Evolutionary conservation across 257 asterid species (phyloP).

Genomic region (Haberlea rhodopensis): DNA sequence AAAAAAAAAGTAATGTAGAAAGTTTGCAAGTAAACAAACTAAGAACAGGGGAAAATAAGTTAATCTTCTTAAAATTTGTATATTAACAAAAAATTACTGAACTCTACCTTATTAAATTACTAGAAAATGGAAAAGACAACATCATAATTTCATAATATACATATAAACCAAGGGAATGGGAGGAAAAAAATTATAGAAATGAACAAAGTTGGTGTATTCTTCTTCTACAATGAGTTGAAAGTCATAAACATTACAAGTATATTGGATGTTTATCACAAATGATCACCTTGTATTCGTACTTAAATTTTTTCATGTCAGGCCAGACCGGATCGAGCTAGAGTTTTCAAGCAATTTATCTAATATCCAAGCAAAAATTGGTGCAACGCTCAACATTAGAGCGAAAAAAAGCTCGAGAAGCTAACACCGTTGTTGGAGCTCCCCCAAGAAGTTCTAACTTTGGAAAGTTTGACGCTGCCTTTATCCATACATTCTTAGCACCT

Average conservation of each 20-base stretch:
- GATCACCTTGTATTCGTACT: not conserved
- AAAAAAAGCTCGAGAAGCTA: not conserved
- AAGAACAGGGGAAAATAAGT: not conserved
- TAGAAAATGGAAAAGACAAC: not conserved
- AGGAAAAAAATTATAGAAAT: not conserved
- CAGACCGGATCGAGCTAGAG: not conserved
- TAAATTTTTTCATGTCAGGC: not conserved
- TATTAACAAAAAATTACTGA: not conserved
- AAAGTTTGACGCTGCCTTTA: not conserved
- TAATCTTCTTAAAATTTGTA: not conserved
- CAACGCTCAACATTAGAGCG: not conserved
- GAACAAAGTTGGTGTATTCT: not conserved
- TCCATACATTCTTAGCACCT: slow-evolving; percentile 3
- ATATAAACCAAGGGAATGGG: not conserved
- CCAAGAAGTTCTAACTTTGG: not conserved
- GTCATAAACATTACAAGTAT: not conserved
- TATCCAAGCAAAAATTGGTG: not conserved
- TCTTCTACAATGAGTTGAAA: not conserved
- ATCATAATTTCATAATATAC: too few species aligned
- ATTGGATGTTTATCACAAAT: not conserved
- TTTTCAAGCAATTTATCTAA: not conserved
- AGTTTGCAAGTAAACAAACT: too few species aligned
- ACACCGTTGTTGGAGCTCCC: not conserved
- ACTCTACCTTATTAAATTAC: not conserved
- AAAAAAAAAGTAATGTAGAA: too few species aligned